Evolutionary conservation across 2,329 filamentous ascomycete genomes (phyloP).

Genomic region (Curvularia sp.): DNA sequence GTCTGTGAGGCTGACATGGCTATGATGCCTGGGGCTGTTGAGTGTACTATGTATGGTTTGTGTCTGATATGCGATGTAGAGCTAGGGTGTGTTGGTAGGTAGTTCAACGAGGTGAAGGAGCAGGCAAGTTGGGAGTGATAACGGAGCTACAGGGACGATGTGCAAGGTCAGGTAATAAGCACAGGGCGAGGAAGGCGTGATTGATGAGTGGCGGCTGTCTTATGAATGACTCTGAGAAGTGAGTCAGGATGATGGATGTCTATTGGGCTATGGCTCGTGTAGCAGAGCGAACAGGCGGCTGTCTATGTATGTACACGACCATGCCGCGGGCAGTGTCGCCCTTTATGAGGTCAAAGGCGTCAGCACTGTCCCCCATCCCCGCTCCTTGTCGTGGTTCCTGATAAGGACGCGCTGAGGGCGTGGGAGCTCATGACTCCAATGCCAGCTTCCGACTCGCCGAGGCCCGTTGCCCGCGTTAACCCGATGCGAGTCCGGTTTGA

Average conservation of each 20-base stretch:
- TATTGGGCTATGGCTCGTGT: too few species aligned
- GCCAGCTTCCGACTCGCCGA: conserved; percentile 42
- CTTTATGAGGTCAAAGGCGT: conserved; percentile 40
- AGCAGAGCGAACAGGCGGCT: conserved; percentile 19
- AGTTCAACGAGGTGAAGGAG: conserved; percentile 24
- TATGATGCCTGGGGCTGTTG: conserved; percentile 5
- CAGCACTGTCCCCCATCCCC: conserved; percentile 28
- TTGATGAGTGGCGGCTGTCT: conserved; percentile 43
- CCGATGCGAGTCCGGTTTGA: conserved; percentile 38
- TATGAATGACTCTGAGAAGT: conserved; percentile 45
- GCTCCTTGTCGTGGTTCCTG: conserved; percentile 33
- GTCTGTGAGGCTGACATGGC: conserved; percentile 57
- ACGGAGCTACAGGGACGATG: conserved; percentile 17
- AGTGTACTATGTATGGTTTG: conserved; percentile 2
- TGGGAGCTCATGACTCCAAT: conserved; percentile 31
- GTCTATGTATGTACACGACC: not conserved
- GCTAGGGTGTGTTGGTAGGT: conserved; percentile 18
- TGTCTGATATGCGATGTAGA: not conserved
- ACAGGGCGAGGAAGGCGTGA: conserved; percentile 37
- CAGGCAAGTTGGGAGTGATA: conserved; percentile 7
- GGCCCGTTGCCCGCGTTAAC: conserved; percentile 32
- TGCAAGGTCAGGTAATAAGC: conserved; percentile 35
- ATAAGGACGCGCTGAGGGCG: conserved; percentile 39
- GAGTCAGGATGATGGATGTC: conserved; percentile 40
- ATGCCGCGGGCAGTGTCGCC: conserved; percentile 24